A percentile compares a stretch with the other conserved stretches of the same genome.
Evolutionary conservation across 306 rosid genomes (phyloP).

Genomic region (Castanospermum australe): DNA sequence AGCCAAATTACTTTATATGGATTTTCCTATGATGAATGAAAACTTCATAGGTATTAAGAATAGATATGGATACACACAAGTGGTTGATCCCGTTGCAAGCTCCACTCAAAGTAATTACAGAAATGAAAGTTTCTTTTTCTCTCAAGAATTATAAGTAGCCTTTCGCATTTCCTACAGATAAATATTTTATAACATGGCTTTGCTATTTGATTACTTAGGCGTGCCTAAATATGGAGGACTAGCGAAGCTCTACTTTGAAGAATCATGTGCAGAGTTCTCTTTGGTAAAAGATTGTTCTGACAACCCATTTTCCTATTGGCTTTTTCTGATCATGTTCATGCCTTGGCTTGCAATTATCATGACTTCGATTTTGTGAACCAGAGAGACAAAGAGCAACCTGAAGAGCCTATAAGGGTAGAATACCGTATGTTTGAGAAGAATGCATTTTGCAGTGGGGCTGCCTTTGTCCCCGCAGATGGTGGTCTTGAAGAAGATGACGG

Average conservation of each 20-base stretch:
- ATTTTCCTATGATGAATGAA: slow-evolving; percentile 67
- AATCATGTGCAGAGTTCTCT: slow-evolving; percentile 31
- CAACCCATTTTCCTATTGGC: not conserved
- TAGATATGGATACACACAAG: slow-evolving; percentile 56
- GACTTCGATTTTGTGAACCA: slow-evolving; percentile 14
- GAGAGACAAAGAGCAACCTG: slow-evolving; percentile 20
- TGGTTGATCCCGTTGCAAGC: slow-evolving; percentile 47
- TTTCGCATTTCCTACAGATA: not conserved
- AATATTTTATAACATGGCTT: not conserved
- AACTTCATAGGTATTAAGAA: slow-evolving; percentile 48
- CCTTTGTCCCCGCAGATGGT: slow-evolving; percentile 52
- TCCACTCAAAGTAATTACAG: slow-evolving; percentile 38
- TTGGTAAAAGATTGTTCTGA: slow-evolving; percentile 20
- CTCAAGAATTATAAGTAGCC: not conserved
- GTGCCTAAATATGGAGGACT: slow-evolving; percentile 56
- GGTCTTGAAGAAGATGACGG: slow-evolving; percentile 75
- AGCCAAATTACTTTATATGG: slow-evolving; percentile 38
- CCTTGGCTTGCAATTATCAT: not conserved
- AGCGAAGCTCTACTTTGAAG: slow-evolving; percentile 61
- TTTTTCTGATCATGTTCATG: not conserved
- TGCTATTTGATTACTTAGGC: slow-evolving; percentile 24
- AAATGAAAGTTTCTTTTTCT: not conserved
- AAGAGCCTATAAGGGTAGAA: slow-evolving; percentile 48
- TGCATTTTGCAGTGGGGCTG: slow-evolving; percentile 59
- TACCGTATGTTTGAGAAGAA: slow-evolving; percentile 60